phyloP scores from a whole-genome alignment of 139 green algal species.

The Trebouxia sp. region DNA sequence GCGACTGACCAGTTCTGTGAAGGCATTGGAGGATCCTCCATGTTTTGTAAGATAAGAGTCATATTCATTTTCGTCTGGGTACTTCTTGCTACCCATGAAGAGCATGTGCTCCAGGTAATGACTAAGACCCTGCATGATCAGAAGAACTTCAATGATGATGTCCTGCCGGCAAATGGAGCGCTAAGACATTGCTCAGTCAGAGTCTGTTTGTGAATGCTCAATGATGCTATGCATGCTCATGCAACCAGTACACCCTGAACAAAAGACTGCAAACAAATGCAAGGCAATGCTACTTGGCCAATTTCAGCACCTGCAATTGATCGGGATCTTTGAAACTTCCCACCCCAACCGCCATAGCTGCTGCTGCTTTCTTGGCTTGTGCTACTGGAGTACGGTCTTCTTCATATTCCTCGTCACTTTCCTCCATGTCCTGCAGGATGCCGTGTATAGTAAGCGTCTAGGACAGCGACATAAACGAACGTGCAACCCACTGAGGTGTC shows the following conservation, averaged over 20 bases:
- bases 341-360: conserved; percentile 85
- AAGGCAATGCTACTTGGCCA: too few relatives aligned
- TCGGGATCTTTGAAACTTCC: conserved; percentile 88
- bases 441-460: too few relatives aligned
- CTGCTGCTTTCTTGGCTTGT: conserved; percentile 72
- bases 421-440: conserved; percentile 1
- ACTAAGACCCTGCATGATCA: conserved; percentile 67
- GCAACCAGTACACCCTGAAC: too few relatives aligned
- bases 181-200: background rate
- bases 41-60: conserved; percentile 87
- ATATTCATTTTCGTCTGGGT: conserved; percentile 97
- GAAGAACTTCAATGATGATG: background rate
- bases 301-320: conserved; percentile 59
- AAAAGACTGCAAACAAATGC: background rate
- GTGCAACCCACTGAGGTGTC: too few relatives aligned
- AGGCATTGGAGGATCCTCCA: conserved; percentile 90
- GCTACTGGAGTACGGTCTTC: background rate
- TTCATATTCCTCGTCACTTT: conserved; percentile 22
- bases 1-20: conserved; percentile 81
- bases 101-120: conserved; percentile 99
- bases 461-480: too few relatives aligned
- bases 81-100: conserved; percentile 97
- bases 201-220: background rate
- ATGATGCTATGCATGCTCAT: too few relatives aligned
- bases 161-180: background rate